These are phyloP conservation scores for Sporothrix sp. DNA, from an alignment of 2,329 filamentous ascomycete species.

Conservation along the genomic window DNA sequence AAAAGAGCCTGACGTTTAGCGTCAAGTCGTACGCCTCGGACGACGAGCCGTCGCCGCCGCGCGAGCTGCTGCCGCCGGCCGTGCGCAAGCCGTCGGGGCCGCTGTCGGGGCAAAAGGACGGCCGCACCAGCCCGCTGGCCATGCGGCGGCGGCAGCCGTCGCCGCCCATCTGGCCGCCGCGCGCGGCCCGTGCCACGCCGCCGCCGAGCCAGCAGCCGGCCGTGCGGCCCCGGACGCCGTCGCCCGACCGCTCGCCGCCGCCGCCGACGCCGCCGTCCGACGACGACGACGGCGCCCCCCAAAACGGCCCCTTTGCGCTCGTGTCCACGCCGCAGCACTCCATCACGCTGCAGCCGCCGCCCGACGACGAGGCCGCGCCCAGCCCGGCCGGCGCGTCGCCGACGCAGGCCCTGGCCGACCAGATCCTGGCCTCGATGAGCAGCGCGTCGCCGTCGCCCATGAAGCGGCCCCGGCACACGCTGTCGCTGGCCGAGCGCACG, in stretches of 20 bases:
- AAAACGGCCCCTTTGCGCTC: neutral
- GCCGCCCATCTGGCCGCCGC: conserved; percentile 6
- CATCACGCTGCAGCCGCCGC: conserved; percentile 7
- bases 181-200: neutral
- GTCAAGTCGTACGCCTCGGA: conserved; percentile 15
- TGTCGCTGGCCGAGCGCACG: conserved; percentile 68
- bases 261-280: neutral
- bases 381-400: neutral
- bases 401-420: conserved; percentile 41
- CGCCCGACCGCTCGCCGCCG: conserved; percentile 8
- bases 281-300: no score
- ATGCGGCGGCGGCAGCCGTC: conserved; percentile 9
- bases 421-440: conserved; percentile 46
- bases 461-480: conserved; percentile 44
- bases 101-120: no score
- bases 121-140: neutral
- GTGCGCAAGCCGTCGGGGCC: conserved; percentile 7
- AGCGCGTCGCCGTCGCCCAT: conserved; percentile 47
- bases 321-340: conserved; percentile 9
- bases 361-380: neutral
- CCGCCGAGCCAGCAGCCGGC: neutral
- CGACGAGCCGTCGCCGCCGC: conserved; percentile 11
- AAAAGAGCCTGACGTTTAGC: conserved; percentile 16
- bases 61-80: neutral
- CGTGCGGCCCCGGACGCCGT: conserved; percentile 2